Percentiles rank a stretch among this genome's conserved stretches.
phyloP scores from a whole-genome alignment of 352 stramenopile genomes.

The Phytophthora aleatoria region DNA sequence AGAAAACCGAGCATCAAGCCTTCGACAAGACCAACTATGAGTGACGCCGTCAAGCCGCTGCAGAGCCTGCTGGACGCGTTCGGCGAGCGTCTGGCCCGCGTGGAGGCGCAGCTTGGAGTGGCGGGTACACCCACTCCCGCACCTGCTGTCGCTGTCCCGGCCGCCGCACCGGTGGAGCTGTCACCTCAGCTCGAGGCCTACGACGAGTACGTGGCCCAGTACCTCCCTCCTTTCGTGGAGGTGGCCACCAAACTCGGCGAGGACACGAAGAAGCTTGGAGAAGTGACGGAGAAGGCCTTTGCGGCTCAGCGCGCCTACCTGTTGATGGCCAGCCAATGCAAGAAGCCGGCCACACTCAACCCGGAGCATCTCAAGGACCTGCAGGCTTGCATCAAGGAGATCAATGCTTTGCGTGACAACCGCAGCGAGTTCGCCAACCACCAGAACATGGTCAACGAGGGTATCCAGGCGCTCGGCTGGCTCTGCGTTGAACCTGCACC shows the following conservation, averaged over 20 bases:
- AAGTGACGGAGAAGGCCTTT: constrained; percentile 90
- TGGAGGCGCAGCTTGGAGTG: constrained; percentile 86
- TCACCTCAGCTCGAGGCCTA: constrained; percentile 87
- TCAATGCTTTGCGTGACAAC: constrained; percentile 82
- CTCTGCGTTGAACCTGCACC: constrained; percentile 85
- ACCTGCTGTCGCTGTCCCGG: constrained; percentile 4
- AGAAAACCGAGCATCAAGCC: constrained; percentile 12
- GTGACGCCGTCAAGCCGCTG: constrained; percentile 82
- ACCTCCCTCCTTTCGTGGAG: constrained; percentile 85
- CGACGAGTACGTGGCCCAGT: constrained; percentile 87
- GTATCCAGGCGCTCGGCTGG: constrained; percentile 84
- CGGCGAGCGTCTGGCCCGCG: constrained; percentile 67
- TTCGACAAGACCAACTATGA: constrained; percentile 17
- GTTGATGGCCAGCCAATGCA: constrained; percentile 92
- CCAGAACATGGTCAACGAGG: constrained; percentile 90
- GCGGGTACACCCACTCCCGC: constrained; percentile 6
- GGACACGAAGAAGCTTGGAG: constrained; percentile 82
- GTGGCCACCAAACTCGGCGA: constrained; percentile 78
- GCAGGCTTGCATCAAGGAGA: constrained; percentile 79
- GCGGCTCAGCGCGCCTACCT: constrained; percentile 91
- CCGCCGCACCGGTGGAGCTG: constrained; percentile 42
- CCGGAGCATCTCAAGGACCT: constrained; percentile 75
- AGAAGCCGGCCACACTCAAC: constrained; percentile 88
- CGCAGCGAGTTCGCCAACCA: constrained; percentile 84
- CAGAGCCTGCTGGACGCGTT: constrained; percentile 83